These are phyloP conservation scores for Cryptococcus sp. DNA, from an alignment of 1,284 basidiomycete species.

Conservation along the genomic window DNA sequence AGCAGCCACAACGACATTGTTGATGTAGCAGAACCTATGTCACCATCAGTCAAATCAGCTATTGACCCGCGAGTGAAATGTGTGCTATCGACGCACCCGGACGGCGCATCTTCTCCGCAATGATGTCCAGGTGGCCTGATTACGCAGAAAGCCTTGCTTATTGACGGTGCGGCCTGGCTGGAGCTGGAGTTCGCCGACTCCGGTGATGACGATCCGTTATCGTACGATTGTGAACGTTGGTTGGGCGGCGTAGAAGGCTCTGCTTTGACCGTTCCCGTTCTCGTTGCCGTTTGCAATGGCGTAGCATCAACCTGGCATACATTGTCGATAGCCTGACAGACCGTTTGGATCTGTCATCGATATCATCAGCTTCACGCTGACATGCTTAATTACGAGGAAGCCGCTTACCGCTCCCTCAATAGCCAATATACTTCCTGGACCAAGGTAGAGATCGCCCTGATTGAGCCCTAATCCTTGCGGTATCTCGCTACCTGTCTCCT, in stretches of 20 bases:
- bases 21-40: slow-evolving; percentile 78
- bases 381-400: too few relatives aligned
- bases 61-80: too few relatives aligned
- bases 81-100: slow-evolving; percentile 59
- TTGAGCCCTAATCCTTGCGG: slow-evolving; percentile 71
- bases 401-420: slow-evolving; percentile 46
- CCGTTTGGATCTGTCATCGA: slow-evolving; percentile 56
- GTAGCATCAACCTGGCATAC: slow-evolving; percentile 54
- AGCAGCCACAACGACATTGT: slow-evolving; percentile 87
- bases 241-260: slow-evolving; percentile 31
- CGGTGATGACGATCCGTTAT: not conserved
- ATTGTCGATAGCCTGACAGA: slow-evolving; percentile 80
- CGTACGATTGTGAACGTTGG: slow-evolving; percentile 1
- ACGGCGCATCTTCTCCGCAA: slow-evolving; percentile 82
- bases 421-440: slow-evolving; percentile 58
- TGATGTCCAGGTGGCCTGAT: slow-evolving; percentile 89
- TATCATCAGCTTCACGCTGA: slow-evolving; percentile 54
- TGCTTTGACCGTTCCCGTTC: not conserved
- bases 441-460: slow-evolving; percentile 68
- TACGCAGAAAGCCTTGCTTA: slow-evolving; percentile 71
- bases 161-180: not conserved
- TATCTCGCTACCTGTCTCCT: slow-evolving; percentile 72
- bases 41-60: too few relatives aligned
- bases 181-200: too few relatives aligned
- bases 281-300: slow-evolving; percentile 24